Evolutionary conservation across 78 protist species (phyloP).

Genomic region (Reticulomyxa filosa): DNA sequence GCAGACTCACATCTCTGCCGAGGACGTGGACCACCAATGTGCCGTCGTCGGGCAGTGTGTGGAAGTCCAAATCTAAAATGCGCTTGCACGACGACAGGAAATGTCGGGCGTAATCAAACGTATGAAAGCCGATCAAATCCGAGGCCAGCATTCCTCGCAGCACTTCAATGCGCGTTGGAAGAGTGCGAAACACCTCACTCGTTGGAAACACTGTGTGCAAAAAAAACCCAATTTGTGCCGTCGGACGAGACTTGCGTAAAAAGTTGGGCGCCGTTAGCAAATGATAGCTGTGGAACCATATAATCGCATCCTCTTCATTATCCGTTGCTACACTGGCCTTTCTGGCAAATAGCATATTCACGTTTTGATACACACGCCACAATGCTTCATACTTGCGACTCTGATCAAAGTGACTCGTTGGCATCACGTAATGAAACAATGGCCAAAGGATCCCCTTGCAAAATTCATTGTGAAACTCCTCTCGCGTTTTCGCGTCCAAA

Average conservation of each 20-base stretch:
- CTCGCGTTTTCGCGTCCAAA: background rate
- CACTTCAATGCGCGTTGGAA: conserved; percentile 2
- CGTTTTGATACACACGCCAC: too few relatives aligned
- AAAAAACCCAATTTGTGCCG: background rate
- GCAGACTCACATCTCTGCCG: too few relatives aligned
- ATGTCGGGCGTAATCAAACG: conserved; percentile 5
- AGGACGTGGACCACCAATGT: too few relatives aligned
- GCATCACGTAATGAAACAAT: conserved; percentile 6
- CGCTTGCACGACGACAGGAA: conserved; percentile 1
- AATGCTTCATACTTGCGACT: too few relatives aligned
- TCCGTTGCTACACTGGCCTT: too few relatives aligned
- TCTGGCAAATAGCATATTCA: too few relatives aligned
- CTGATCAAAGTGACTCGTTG: too few relatives aligned
- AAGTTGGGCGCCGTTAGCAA: too few relatives aligned
- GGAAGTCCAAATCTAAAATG: background rate
- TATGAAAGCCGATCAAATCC: conserved; percentile 1
- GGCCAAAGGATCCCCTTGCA: conserved; percentile 9
- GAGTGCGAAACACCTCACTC: conserved; percentile 1
- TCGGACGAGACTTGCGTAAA: too few relatives aligned
- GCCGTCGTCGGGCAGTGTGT: too few relatives aligned
- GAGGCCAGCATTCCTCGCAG: conserved; percentile 7
- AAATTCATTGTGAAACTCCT: conserved; percentile 1
- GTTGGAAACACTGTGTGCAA: background rate
- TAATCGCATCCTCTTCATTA: too few relatives aligned
- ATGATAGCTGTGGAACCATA: too few relatives aligned